Base-by-base conservation (phyloP, 2,329 filamentous ascomycete genomes). In the Bertia moriformis region DNA sequence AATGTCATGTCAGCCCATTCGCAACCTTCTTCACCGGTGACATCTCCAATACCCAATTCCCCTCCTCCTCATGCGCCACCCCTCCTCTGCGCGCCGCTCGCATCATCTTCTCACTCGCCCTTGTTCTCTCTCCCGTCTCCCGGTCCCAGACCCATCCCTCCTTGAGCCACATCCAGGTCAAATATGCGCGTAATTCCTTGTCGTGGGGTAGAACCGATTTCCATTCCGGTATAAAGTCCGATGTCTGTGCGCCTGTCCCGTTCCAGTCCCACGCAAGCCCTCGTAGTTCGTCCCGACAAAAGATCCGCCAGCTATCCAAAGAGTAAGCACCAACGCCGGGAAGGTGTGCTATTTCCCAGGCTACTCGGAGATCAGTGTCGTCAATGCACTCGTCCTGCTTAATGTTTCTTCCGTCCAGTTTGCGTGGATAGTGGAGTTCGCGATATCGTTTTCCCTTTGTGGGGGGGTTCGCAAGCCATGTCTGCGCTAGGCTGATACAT, bases 231-330 rank as follows among this genome's bases (percentile, higher is more conserved):
- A 67, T 61, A 43, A 71, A 70, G 1, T 48, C 46, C 10, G 39
- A 14, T 14, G 10, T 7, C 7, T 7, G 7, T 15, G 53, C 50
- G 24, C 55, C 58, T 14, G 55, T 50, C 0, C 66, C 67, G 41
- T 63, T 63, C 56, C 65, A 69, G 40, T 64, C 65, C 3, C 47
- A 51, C 5, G 65, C 62, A 3, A 70, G 45, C 1, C 65, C 66
- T 14, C 71, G 63, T 39, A 77, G 44, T 15, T 63, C 56, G 47
- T 79, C 74, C 1, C 74, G 64, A 47, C 71, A 76, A 50, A 78
- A 78, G 41, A 78, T 77, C 3, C 73, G 62, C 67, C 71, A 79
- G 47, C 67, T 73, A 48, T 78, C 74, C 39, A 71, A 60, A 0
- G 72, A 73, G 51, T 79, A 79, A 1, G 65, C 52, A n/a, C 73